Conservation (phyloP, 1,284 basidiomycete genomes). For the Peniophora sp. region DNA sequence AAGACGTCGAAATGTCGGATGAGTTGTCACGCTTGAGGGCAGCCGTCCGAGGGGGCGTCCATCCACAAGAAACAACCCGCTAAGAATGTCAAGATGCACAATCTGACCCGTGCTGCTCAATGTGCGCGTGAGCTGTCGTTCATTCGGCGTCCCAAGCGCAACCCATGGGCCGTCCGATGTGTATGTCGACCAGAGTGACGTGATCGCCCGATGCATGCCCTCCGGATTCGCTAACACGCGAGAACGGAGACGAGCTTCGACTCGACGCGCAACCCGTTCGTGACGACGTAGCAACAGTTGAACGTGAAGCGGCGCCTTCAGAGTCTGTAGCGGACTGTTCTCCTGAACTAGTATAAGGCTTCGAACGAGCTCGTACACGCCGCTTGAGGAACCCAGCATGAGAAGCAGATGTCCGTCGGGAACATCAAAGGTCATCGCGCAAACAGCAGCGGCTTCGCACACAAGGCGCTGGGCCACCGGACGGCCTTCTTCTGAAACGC, state of each 20-base stretch:
- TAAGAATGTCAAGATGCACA: conserved; percentile 27
- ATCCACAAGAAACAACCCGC: conserved; percentile 33
- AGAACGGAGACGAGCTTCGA: neutral
- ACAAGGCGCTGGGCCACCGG: neutral
- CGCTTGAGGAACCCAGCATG: neutral
- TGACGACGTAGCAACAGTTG: neutral
- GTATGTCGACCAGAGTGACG: neutral
- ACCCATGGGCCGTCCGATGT: too few relatives aligned
- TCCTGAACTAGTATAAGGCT: neutral
- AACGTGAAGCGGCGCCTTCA: neutral
- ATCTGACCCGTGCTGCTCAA: conserved; percentile 9
- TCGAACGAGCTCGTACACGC: neutral
- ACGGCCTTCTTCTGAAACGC: neutral
- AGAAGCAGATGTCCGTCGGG: neutral
- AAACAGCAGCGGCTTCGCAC: neutral
- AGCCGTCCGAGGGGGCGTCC: conserved; percentile 32
- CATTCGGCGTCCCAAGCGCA: too few relatives aligned
- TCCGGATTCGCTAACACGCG: neutral
- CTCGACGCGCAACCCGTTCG: neutral
- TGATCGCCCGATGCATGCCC: neutral
- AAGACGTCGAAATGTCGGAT: conserved; percentile 25
- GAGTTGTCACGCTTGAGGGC: conserved; percentile 21
- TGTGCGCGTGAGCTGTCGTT: too few relatives aligned
- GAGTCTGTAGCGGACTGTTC: neutral
- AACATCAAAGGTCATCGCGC: neutral